These are phyloP conservation scores for Penicillium crystallinum DNA, from an alignment of 495 filamentous ascomycete genomes.

Conservation along the genomic window DNA sequence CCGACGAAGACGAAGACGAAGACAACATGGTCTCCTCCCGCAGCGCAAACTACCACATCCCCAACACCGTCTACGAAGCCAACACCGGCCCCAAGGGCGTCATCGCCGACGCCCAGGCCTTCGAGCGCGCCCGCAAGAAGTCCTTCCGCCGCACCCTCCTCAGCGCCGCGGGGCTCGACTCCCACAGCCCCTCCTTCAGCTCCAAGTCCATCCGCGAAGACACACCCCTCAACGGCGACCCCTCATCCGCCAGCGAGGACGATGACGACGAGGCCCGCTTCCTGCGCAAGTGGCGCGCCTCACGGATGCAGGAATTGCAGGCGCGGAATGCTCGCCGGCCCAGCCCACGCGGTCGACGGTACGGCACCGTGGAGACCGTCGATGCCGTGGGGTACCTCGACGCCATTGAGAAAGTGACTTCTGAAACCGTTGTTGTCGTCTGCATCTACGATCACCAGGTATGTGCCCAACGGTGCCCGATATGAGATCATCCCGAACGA, in stretches of 20 bases:
- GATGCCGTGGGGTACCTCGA: conserved; percentile 91
- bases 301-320: conserved; percentile 72
- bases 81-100: conserved; percentile 98
- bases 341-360: conserved; percentile 67
- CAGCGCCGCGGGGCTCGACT: conserved; percentile 29
- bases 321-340: conserved; percentile 47
- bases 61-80: conserved; percentile 64
- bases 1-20: conserved; percentile 47
- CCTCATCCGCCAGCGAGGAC: conserved; percentile 43
- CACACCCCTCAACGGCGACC: conserved; percentile 27
- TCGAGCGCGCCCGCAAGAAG: conserved; percentile 72
- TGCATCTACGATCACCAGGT: conserved; percentile 90
- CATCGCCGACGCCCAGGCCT: conserved; percentile 90
- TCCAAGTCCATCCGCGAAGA: conserved; percentile 40
- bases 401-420: conserved; percentile 81
- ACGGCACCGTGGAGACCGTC: conserved; percentile 73
- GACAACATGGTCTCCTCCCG: conserved; percentile 40
- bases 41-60: conserved; percentile 41
- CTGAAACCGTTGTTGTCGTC: conserved; percentile 86
- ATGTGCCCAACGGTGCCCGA: conserved; percentile 19
- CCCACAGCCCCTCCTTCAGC: conserved; percentile 15
- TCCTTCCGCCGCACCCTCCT: conserved; percentile 51
- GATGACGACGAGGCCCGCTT: conserved; percentile 73
- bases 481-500: no score
- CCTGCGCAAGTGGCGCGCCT: conserved; percentile 74